These are phyloP conservation scores for Aphanocladium album DNA, from an alignment of 2,329 filamentous ascomycete species.

Conservation along the genomic window DNA sequence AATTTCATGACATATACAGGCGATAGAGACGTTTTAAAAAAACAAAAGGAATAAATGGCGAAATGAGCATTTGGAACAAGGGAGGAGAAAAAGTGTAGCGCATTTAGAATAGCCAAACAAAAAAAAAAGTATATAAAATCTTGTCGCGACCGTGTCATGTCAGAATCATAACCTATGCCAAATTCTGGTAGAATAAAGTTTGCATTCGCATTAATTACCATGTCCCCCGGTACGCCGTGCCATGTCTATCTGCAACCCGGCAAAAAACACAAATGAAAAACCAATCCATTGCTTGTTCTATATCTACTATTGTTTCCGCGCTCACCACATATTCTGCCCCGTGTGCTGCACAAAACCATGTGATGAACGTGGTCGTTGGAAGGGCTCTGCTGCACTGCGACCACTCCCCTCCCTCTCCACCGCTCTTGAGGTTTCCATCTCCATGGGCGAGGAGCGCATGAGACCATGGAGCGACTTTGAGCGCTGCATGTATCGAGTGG, in stretches of 20 bases:
- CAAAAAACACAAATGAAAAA: not conserved
- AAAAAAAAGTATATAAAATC: constrained; percentile 11
- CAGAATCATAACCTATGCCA: too few relatives aligned
- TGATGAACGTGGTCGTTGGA: constrained; percentile 2
- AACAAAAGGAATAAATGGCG: constrained; percentile 2
- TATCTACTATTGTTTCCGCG: constrained; percentile 18
- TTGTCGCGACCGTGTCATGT: constrained; percentile 10
- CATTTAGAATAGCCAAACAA: constrained; percentile 3
- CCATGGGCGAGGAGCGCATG: not conserved
- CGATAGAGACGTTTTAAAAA: constrained; percentile 11
- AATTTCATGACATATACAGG: constrained; percentile 25
- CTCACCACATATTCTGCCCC: constrained; percentile 2
- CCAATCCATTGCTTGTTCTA: constrained; percentile 4
- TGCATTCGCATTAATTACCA: not conserved
- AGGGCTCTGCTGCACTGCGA: not conserved
- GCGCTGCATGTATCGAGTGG: not conserved
- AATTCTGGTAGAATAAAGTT: too few relatives aligned
- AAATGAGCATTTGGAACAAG: constrained; percentile 3
- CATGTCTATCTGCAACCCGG: not conserved
- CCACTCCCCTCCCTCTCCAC: too few relatives aligned
- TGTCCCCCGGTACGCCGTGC: not conserved
- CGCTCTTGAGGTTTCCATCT: not conserved
- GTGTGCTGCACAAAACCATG: not conserved
- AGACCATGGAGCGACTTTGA: constrained; percentile 3
- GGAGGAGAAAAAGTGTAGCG: constrained; percentile 5